Evolutionary conservation across 805 yeast species (phyloP), one percentile per base, ranked within the genome.

Genomic region (Zygosaccharomyces siamensis): DNA sequence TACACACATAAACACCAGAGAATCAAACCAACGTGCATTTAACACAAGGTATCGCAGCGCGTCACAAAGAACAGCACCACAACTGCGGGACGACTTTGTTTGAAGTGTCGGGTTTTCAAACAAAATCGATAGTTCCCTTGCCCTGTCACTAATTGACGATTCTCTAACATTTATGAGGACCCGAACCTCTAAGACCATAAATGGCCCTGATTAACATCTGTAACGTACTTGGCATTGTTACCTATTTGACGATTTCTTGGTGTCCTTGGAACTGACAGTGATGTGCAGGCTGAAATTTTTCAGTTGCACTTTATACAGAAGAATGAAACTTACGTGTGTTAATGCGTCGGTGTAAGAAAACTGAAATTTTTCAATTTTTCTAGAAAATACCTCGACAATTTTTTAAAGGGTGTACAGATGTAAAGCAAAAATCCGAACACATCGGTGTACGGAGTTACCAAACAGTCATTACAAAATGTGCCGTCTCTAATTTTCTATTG

Each of bases 61-160:
- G 26, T 33, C 16, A 28, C 11, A n/a, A 11, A 7, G 7, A 33
- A 32, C 32, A 8, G 27, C 20, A n/a, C 6, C 27, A 41, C 44
- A 28, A 27, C 33, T 12, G 4, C 39, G 33, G 39, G 31, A 33
- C 39, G 23, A 16, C 27, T 57, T 60, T 58, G 52, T 57, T 84
- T 80, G 85, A 83, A 84, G 92, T 84, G 92, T 84, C 92, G 88
- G 90, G 90, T 72, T 64, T 84, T 83, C 85, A 83, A 83, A 71
- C 78, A 77, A 80, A 72, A 66, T 26, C 57, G 56, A 51, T 27
- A 28, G 14, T 24, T 42, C 39, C 46, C 45, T 39, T 32, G 43
- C 23, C 44, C 7, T 41, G 37, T 8, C 5, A 16, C 16, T 18
- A 4, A 33, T 30, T 30, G 44, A 12, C 20, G 37, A 16, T 45